These are phyloP conservation scores for Lignosus rhinocerotis DNA, from an alignment of 1,284 basidiomycete genomes.

Conservation along the genomic window DNA sequence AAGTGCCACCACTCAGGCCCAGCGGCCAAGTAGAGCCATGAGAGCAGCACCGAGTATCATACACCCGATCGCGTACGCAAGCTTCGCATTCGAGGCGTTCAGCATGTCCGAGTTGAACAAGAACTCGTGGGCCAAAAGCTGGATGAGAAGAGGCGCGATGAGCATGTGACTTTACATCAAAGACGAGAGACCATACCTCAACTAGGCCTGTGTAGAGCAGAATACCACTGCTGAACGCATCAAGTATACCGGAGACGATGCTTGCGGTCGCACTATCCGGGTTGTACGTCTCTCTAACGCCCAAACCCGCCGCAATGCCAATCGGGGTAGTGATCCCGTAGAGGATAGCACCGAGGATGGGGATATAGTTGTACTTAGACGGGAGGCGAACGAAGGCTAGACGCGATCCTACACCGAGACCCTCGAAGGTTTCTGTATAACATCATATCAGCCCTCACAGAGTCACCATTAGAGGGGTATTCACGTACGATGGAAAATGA, in stretches of 20 bases:
- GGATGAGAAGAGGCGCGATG: background rate
- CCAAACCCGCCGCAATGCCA: constrained; percentile 84
- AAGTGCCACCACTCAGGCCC: constrained; percentile 55
- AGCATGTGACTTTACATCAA: background rate
- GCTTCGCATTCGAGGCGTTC: constrained; percentile 57
- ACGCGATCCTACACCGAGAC: constrained; percentile 86
- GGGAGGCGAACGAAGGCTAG: constrained; percentile 76
- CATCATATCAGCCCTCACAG: background rate
- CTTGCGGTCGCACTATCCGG: constrained; percentile 72
- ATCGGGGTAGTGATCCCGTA: constrained; percentile 84
- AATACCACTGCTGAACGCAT: constrained; percentile 87
- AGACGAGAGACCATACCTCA: constrained; percentile 52
- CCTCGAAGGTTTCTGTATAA: constrained; percentile 81
- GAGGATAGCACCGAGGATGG: constrained; percentile 62
- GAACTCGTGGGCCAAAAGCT: constrained; percentile 92
- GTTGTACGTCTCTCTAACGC: constrained; percentile 81
- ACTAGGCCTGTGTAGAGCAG: constrained; percentile 90
- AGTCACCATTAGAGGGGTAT: background rate
- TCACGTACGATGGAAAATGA: constrained; percentile 84
- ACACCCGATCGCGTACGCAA: constrained; percentile 70
- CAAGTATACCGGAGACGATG: constrained; percentile 83
- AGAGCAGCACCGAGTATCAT: constrained; percentile 79
- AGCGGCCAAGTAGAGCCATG: constrained; percentile 85
- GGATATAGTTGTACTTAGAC: constrained; percentile 56
- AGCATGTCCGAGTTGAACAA: constrained; percentile 86